These are phyloP conservation scores for Colletotrichum sp. DNA, from an alignment of 2,329 filamentous ascomycete species.

Conservation along the genomic window DNA sequence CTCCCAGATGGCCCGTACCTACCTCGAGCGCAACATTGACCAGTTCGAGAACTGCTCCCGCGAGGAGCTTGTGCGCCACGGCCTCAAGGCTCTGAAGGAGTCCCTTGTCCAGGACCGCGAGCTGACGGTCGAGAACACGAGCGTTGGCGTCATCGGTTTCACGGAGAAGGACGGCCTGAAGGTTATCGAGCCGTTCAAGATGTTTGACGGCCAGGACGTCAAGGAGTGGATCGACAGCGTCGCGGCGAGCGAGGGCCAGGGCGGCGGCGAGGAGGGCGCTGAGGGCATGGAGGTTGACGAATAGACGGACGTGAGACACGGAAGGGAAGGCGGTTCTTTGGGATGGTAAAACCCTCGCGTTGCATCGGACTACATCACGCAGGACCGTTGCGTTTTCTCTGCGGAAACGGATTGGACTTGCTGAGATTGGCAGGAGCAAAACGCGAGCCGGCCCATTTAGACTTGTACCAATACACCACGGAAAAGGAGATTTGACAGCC, in stretches of 20 bases:
- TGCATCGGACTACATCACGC: not conserved
- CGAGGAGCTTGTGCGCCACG: slow-evolving; percentile 91
- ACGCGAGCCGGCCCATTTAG: slow-evolving; percentile 11
- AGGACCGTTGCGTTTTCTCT: not conserved
- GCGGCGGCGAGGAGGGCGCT: slow-evolving; percentile 44
- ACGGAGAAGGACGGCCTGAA: slow-evolving; percentile 51
- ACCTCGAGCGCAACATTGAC: slow-evolving; percentile 91
- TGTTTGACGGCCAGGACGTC: slow-evolving; percentile 89
- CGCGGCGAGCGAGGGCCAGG: slow-evolving; percentile 52
- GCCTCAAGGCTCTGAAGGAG: slow-evolving; percentile 90
- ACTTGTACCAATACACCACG: slow-evolving; percentile 19
- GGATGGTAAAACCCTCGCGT: not conserved
- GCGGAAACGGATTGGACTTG: not conserved
- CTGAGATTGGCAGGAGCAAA: not conserved
- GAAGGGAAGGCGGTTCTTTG: not conserved
- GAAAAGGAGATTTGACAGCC: slow-evolving; percentile 13
- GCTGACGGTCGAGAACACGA: slow-evolving; percentile 96
- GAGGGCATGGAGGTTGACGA: slow-evolving; percentile 40
- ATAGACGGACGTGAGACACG: not conserved
- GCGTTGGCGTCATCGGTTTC: slow-evolving; percentile 81
- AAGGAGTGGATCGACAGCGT: slow-evolving; percentile 83
- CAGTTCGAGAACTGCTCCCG: slow-evolving; percentile 76
- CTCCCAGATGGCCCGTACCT: slow-evolving; percentile 97
- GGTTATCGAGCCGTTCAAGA: slow-evolving; percentile 79
- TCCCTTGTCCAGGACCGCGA: slow-evolving; percentile 97